These are phyloP conservation scores for Escovopsis sp. DNA, from an alignment of 2,329 filamentous ascomycete genomes.

Conservation along the genomic window DNA sequence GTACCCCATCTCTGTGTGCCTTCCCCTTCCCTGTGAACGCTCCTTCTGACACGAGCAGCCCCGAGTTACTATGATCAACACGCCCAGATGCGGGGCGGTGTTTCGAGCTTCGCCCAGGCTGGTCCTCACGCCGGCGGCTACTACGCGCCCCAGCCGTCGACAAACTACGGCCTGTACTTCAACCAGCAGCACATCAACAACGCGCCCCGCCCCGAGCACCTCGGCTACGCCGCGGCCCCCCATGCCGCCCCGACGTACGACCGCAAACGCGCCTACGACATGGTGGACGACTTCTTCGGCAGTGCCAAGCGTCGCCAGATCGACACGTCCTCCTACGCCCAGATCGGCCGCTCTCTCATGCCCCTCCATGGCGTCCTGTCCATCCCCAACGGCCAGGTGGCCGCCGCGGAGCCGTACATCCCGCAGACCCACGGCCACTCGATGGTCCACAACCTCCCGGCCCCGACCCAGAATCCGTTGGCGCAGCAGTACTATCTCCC, in stretches of 20 bases:
- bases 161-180: constrained; percentile 66
- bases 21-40: too few relatives aligned
- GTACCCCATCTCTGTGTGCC: too few relatives aligned
- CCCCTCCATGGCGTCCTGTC: constrained; percentile 60
- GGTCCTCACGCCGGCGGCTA: constrained; percentile 37
- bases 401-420: constrained; percentile 35
- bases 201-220: constrained; percentile 40
- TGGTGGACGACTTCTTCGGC: constrained; percentile 86
- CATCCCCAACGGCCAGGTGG: constrained; percentile 38
- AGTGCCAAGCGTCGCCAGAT: constrained; percentile 84
- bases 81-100: constrained; percentile 45
- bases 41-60: too few relatives aligned
- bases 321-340: constrained; percentile 76
- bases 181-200: constrained; percentile 46
- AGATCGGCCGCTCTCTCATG: constrained; percentile 79
- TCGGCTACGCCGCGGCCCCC: constrained; percentile 37
- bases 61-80: constrained; percentile 51
- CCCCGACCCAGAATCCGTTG: constrained; percentile 41
- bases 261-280: constrained; percentile 74
- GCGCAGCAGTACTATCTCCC: constrained; percentile 74
- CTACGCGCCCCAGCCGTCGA: constrained; percentile 40
- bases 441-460: constrained; percentile 38
- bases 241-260: constrained; percentile 39
- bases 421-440: constrained; percentile 25
- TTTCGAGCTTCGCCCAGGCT: constrained; percentile 41